phyloP scores from a whole-genome alignment of 1,284 basidiomycete genomes.

The Sanghuangporus sanghuang region DNA sequence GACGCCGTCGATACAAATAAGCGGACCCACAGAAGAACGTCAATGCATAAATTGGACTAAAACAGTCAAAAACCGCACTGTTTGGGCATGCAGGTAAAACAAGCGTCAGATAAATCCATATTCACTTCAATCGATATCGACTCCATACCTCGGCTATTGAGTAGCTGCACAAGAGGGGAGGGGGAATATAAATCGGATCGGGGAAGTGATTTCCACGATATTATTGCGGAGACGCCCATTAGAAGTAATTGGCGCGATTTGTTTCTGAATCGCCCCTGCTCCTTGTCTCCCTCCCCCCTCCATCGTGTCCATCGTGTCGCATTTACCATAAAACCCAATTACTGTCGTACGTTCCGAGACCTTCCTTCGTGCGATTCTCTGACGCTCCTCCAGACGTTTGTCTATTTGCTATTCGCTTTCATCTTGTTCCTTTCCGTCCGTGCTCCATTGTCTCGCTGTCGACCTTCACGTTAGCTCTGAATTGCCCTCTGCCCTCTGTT shows the following conservation, averaged over 20 bases:
- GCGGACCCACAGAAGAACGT: conserved; percentile 12
- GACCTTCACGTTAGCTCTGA: conserved; percentile 15
- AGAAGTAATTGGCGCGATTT: conserved; percentile 11
- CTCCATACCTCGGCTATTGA: conserved; percentile 4
- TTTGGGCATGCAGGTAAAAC: background rate
- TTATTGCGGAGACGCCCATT: conserved; percentile 8
- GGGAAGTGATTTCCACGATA: conserved; percentile 16
- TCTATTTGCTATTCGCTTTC: background rate
- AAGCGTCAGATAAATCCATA: background rate
- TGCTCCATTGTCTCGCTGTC: conserved; percentile 18
- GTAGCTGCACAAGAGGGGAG: background rate
- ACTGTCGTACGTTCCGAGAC: background rate
- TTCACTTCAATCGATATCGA: conserved; percentile 12
- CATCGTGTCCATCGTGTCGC: background rate
- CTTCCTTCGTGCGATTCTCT: background rate
- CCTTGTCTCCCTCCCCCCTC: conserved; percentile 5
- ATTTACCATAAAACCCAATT: background rate
- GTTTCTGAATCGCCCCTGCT: conserved; percentile 3
- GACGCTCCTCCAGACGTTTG: background rate
- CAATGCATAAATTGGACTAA: background rate
- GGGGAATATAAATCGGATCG: conserved; percentile 2
- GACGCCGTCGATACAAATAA: background rate
- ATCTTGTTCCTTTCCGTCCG: conserved; percentile 8
- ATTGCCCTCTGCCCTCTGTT: conserved; percentile 18
- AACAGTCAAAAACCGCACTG: background rate